phyloP scores from a whole-genome alignment of 2,329 filamentous ascomycete species.

The Paecilomyces dactylethromorphus region DNA sequence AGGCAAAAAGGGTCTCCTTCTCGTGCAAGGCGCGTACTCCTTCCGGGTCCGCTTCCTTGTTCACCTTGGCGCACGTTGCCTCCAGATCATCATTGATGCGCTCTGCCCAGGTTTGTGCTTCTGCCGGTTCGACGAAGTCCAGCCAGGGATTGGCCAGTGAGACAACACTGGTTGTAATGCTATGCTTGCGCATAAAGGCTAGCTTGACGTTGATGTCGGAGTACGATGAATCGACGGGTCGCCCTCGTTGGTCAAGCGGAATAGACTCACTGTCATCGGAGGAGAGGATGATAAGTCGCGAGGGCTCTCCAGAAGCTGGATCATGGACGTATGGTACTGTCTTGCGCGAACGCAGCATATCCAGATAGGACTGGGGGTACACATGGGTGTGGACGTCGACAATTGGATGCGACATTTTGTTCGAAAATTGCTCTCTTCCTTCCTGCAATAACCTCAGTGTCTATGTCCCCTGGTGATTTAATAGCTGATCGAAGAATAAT shows the following conservation, averaged over 20 bases:
- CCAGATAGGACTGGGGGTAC: slow-evolving; percentile 55
- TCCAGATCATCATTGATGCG: slow-evolving; percentile 75
- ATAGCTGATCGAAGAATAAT: background rate
- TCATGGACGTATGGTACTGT: slow-evolving; percentile 40
- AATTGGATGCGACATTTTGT: slow-evolving; percentile 30
- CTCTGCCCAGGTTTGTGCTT: slow-evolving; percentile 58
- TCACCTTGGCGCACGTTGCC: slow-evolving; percentile 54
- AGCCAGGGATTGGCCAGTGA: slow-evolving; percentile 92
- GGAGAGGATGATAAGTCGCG: slow-evolving; percentile 41
- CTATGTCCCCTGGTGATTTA: too few species aligned
- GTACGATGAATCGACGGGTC: slow-evolving; percentile 78
- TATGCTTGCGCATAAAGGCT: slow-evolving; percentile 79
- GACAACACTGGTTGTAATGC: slow-evolving; percentile 75
- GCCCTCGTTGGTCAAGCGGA: slow-evolving; percentile 51
- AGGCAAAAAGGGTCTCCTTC: slow-evolving; percentile 69
- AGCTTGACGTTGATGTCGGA: slow-evolving; percentile 74
- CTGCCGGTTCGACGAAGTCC: slow-evolving; percentile 63
- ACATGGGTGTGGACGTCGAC: slow-evolving; percentile 60
- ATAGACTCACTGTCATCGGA: slow-evolving; percentile 38
- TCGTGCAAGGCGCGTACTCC: slow-evolving; percentile 28
- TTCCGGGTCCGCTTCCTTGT: slow-evolving; percentile 15
- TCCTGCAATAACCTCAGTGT: background rate
- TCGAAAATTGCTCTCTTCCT: background rate
- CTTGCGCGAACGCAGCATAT: slow-evolving; percentile 49
- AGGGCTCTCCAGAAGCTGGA: slow-evolving; percentile 24